A percentile compares a stretch with the other conserved stretches of the same genome.
Conservation (phyloP, 2,329 filamentous ascomycete species). For the Sclerotinia spermophila region DNA sequence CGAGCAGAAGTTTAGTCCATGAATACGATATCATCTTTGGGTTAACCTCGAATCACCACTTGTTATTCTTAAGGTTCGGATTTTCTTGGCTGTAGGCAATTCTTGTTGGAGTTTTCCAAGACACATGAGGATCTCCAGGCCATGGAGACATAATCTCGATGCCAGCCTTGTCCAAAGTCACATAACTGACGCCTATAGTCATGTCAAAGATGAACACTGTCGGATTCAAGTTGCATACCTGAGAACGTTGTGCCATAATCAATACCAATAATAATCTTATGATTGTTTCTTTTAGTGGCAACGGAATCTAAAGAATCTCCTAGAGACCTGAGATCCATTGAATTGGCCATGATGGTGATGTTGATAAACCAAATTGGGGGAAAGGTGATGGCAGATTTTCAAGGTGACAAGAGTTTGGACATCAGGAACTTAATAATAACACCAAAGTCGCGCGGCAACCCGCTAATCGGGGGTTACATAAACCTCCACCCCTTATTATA, state of each 20-base stretch:
- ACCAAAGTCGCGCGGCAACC: background rate
- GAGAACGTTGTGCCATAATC: conserved; percentile 33
- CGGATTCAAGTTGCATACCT: conserved; percentile 16
- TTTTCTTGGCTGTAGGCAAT: conserved; percentile 29
- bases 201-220: background rate
- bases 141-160: conserved; percentile 24
- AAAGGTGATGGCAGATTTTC: background rate
- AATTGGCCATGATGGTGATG: background rate
- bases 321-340: background rate
- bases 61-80: conserved; percentile 14
- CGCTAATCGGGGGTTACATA: no score
- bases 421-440: background rate
- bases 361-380: background rate
- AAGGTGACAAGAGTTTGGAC: background rate
- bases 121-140: conserved; percentile 22
- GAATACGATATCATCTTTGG: conserved; percentile 29
- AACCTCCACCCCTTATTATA: no score
- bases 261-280: conserved; percentile 32
- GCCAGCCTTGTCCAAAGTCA: conserved; percentile 22
- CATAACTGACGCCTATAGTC: conserved; percentile 21
- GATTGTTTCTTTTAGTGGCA: no score
- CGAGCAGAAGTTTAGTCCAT: conserved; percentile 33
- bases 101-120: conserved; percentile 27
- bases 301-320: no score
- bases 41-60: conserved; percentile 31